phyloP scores from a whole-genome alignment of 768 basidiomycete species.

The Rhodotorula paludigena region DNA sequence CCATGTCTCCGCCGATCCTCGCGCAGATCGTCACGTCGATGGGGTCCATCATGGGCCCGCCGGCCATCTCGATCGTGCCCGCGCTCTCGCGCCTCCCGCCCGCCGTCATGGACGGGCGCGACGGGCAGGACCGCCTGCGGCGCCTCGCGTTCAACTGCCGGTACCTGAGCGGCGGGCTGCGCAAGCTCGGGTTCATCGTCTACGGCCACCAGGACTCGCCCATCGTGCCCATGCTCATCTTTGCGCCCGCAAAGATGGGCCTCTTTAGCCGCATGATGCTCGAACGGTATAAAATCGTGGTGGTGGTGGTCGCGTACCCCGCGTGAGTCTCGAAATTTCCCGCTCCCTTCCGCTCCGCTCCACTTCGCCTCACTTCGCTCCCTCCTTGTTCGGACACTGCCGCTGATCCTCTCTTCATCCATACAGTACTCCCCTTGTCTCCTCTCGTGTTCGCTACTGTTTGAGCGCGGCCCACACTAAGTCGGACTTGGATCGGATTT shows the following conservation, averaged over 20 bases:
- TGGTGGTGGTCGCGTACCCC: constrained; percentile 43
- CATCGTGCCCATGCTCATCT: constrained; percentile 85
- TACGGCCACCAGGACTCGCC: constrained; percentile 88
- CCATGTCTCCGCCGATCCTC: constrained; percentile 83
- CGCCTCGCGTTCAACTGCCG: constrained; percentile 92
- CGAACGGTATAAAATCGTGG: constrained; percentile 48
- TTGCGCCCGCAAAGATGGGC: constrained; percentile 47
- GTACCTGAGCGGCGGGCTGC: constrained; percentile 78
- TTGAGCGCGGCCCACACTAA: constrained; percentile 93
- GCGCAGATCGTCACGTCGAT: constrained; percentile 87
- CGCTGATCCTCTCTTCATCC: no score
- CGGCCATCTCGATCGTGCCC: constrained; percentile 40
- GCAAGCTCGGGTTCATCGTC: constrained; percentile 92
- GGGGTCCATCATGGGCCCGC: constrained; percentile 89
- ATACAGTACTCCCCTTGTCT: constrained; percentile 84
- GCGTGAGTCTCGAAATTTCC: constrained; percentile 16
- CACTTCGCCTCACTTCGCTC: no score
- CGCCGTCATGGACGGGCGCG: constrained; percentile 68
- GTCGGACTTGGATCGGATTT: constrained; percentile 81
- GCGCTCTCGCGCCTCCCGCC: constrained; percentile 56
- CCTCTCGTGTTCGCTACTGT: constrained; percentile 85
- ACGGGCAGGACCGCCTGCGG: constrained; percentile 74
- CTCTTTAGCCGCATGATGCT: constrained; percentile 82
- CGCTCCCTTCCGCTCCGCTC: neutral
- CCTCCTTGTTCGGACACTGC: no score